Conservation (phyloP, 1,284 basidiomycete genomes). For the Ceratobasidium sp. region DNA sequence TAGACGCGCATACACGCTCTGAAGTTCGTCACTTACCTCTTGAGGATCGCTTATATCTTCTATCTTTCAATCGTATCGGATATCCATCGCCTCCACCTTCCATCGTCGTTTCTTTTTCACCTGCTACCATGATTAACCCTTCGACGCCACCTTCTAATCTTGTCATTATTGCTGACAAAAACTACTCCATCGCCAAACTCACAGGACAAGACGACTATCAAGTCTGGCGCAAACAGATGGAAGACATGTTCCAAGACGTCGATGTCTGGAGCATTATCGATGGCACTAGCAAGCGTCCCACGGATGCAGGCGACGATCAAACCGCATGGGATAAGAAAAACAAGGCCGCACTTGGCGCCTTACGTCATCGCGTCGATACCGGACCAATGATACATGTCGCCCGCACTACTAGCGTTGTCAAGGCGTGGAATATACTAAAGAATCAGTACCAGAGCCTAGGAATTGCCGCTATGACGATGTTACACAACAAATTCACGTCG, state of each 20-base stretch:
- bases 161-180: slow-evolving; percentile 9
- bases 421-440: not conserved
- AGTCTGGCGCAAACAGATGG: slow-evolving; percentile 25
- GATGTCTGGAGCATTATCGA: slow-evolving; percentile 12
- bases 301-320: not conserved
- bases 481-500: not conserved
- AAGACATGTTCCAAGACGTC: slow-evolving; percentile 36
- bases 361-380: not conserved
- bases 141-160: not conserved
- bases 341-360: not conserved
- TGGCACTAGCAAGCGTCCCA: not conserved
- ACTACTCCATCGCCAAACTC: slow-evolving; percentile 19
- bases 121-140: not conserved
- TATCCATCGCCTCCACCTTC: not conserved
- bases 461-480: not conserved
- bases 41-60: not conserved
- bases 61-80: not conserved
- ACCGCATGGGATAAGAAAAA: not conserved
- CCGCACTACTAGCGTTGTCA: not conserved
- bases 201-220: slow-evolving; percentile 24
- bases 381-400: slow-evolving; percentile 11
- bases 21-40: not conserved
- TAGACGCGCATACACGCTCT: not conserved
- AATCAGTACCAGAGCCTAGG: slow-evolving; percentile 8
- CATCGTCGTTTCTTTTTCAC: not conserved